These are phyloP conservation scores for Russula emetica DNA, from an alignment of 768 basidiomycete genomes.

Conservation along the genomic window DNA sequence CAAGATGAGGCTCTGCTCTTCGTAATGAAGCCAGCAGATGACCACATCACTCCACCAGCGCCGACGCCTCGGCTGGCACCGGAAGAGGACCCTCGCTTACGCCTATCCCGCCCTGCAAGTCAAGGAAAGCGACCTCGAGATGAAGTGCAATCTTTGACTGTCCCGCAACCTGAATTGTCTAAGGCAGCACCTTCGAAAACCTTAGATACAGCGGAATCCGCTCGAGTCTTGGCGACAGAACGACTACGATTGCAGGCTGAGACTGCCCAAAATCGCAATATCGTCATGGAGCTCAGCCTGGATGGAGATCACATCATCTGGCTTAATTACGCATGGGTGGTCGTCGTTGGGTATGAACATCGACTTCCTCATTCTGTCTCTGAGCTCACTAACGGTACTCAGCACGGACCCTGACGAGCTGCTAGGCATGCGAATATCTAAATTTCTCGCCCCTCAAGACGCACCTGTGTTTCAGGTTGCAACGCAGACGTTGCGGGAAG, in stretches of 20 bases:
- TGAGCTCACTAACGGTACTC: constrained; percentile 22
- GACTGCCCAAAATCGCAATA: constrained; percentile 91
- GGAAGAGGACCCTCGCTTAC: constrained; percentile 50
- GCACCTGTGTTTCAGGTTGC: constrained; percentile 83
- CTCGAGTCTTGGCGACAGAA: constrained; percentile 82
- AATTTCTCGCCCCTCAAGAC: constrained; percentile 73
- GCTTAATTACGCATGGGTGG: constrained; percentile 93
- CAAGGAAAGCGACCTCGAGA: constrained; percentile 55
- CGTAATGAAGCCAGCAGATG: constrained; percentile 84
- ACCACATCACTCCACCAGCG: constrained; percentile 40
- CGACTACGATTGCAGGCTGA: constrained; percentile 87
- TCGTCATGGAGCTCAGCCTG: constrained; percentile 89
- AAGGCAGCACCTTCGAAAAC: constrained; percentile 39
- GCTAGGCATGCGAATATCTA: constrained; percentile 75
- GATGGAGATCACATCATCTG: constrained; percentile 95
- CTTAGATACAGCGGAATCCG: constrained; percentile 65
- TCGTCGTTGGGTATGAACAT: constrained; percentile 75
- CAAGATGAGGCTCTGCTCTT: constrained; percentile 89
- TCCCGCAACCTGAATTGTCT: constrained; percentile 29
- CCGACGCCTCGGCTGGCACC: constrained; percentile 44
- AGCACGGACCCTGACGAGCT: constrained; percentile 83
- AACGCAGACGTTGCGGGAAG: constrained; percentile 75
- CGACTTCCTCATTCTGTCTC: constrained; percentile 10
- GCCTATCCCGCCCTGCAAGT: constrained; percentile 47
- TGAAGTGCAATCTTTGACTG: constrained; percentile 33